These are phyloP conservation scores for Hortiboletus campestris DNA, from an alignment of 768 basidiomycete species.

Conservation along the genomic window DNA sequence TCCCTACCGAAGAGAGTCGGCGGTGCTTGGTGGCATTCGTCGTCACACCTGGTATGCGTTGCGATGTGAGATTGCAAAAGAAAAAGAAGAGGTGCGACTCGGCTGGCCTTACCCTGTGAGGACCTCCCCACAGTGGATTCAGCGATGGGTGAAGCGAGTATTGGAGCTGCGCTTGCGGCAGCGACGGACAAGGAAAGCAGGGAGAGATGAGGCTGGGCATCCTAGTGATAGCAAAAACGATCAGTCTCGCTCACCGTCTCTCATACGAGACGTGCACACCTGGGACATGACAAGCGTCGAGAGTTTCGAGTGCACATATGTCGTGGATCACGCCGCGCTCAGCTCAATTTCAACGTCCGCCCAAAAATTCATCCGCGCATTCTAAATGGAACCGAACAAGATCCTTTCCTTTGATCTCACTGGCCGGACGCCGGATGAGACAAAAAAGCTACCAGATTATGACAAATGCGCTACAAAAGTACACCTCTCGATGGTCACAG, in stretches of 20 bases:
- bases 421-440: neutral
- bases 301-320: conserved; percentile 6
- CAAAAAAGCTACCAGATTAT: neutral
- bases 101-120: conserved; percentile 15
- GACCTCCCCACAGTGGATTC: conserved; percentile 14
- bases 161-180: conserved; percentile 50
- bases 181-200: conserved; percentile 69
- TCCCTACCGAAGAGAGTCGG: conserved; percentile 67
- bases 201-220: conserved; percentile 34
- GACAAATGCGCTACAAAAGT: neutral
- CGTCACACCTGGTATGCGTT: conserved; percentile 12
- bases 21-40: conserved; percentile 55
- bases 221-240: neutral
- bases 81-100: neutral
- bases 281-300: conserved; percentile 21
- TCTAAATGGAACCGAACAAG: conserved; percentile 15
- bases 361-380: conserved; percentile 22
- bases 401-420: neutral
- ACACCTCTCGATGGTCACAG: neutral
- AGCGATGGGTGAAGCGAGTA: conserved; percentile 34
- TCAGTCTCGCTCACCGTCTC: neutral
- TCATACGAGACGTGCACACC: conserved; percentile 6
- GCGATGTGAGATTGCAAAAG: neutral
- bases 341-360: conserved; percentile 25
- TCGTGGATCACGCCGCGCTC: neutral